Percentiles rank a stretch among this genome's conserved stretches.
Evolutionary conservation across 1,284 basidiomycete genomes (phyloP).

Genomic region (Ustilago cynodontis): DNA sequence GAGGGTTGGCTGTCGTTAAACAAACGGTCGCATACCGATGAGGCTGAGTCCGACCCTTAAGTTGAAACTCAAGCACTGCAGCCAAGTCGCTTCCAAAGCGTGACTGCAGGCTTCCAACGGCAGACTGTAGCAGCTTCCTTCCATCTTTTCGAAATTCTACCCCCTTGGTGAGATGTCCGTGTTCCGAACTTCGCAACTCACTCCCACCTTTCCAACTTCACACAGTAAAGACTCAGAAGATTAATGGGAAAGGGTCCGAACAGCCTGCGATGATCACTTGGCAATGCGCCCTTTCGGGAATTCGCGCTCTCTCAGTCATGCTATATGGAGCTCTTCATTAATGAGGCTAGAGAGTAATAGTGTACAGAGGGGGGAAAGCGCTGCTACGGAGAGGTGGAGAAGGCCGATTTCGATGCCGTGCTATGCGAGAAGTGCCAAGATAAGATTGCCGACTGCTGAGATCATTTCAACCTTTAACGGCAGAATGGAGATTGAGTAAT

Average conservation of each 20-base stretch:
- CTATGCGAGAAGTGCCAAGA: not conserved
- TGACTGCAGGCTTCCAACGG: not conserved
- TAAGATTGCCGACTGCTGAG: not conserved
- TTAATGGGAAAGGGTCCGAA: not conserved
- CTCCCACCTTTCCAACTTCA: conserved; percentile 18
- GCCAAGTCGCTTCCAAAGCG: conserved; percentile 11
- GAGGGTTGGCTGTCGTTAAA: not conserved
- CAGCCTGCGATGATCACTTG: not conserved
- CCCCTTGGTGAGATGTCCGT: conserved; percentile 2
- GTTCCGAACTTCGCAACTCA: conserved; percentile 13
- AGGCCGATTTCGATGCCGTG: not conserved
- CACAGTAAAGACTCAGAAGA: not conserved
- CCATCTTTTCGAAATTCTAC: conserved; percentile 17
- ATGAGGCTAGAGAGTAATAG: not conserved
- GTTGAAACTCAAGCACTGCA: not conserved
- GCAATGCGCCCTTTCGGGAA: too few species aligned
- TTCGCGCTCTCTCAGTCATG: too few species aligned
- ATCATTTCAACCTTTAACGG: not conserved
- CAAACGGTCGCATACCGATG: not conserved
- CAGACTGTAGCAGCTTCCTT: not conserved
- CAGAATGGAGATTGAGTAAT: not conserved
- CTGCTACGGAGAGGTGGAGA: not conserved
- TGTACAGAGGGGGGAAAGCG: not conserved
- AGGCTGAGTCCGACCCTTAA: conserved; percentile 11
- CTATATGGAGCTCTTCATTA: not conserved